These are phyloP conservation scores for Ophiosphaerella narmari DNA, from an alignment of 2,329 filamentous ascomycete species.

Conservation along the genomic window DNA sequence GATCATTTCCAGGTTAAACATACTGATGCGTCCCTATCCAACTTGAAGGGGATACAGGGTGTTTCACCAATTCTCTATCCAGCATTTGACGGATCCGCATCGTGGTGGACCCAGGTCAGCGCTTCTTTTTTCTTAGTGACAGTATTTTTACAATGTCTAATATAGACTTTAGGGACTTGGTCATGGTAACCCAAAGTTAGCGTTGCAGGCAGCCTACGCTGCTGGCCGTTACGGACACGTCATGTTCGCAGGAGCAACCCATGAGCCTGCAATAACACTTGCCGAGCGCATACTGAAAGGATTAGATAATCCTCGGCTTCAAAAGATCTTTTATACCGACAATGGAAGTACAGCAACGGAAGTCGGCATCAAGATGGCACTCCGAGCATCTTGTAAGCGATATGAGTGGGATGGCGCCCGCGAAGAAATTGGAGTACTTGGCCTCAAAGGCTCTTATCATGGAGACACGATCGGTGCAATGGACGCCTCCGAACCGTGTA, in stretches of 20 bases:
- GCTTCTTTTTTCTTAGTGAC: too few relatives aligned
- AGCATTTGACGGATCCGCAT: constrained; percentile 82
- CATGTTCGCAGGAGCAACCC: constrained; percentile 83
- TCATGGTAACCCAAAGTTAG: constrained; percentile 73
- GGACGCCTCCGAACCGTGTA: constrained; percentile 79
- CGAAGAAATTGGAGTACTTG: constrained; percentile 68
- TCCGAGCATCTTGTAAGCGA: constrained; percentile 68
- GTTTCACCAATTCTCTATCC: constrained; percentile 57
- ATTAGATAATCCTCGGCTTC: constrained; percentile 67
- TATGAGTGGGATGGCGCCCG: constrained; percentile 67
- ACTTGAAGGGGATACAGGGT: constrained; percentile 7
- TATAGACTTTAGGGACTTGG: constrained; percentile 59
- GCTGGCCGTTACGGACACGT: constrained; percentile 85
- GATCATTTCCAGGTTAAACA: constrained; percentile 72
- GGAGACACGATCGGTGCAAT: constrained; percentile 88
- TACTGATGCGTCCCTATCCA: constrained; percentile 32
- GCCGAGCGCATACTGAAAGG: constrained; percentile 66
- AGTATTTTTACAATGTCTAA: background rate
- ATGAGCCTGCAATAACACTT: constrained; percentile 74
- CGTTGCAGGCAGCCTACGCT: constrained; percentile 77
- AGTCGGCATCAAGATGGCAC: constrained; percentile 83
- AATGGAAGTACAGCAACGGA: constrained; percentile 84
- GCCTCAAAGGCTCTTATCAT: constrained; percentile 80
- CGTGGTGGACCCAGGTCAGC: constrained; percentile 82
- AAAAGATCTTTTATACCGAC: constrained; percentile 79